Evolutionary conservation across 148 eudicot genomes (phyloP).

Genomic region (Chenopodium berlandieri): DNA sequence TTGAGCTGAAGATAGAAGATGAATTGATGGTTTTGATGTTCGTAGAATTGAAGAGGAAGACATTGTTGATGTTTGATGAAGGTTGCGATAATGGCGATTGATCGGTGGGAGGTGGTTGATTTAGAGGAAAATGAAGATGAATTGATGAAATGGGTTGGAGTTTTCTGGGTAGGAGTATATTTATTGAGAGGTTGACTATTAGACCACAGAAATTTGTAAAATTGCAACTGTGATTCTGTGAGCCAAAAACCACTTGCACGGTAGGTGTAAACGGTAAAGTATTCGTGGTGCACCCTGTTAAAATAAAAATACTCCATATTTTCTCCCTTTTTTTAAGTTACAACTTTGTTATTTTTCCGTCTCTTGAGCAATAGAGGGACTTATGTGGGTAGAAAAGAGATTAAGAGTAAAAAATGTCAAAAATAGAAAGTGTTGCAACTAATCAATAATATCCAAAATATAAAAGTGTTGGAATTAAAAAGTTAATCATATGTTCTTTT

Average conservation of each 20-base stretch:
- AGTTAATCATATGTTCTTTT: too few species aligned
- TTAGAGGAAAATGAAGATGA: not conserved
- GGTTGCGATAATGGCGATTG: conserved; percentile 1
- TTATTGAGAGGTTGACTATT: not conserved
- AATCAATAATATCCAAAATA: too few species aligned
- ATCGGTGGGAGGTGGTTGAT: not conserved
- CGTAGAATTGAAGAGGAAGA: conserved; percentile 23
- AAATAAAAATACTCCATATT: too few species aligned
- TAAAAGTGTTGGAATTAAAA: too few species aligned
- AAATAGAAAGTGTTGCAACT: too few species aligned
- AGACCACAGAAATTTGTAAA: conserved; percentile 3
- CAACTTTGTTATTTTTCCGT: too few species aligned
- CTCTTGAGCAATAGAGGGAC: too few species aligned
- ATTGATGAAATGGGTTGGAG: not conserved
- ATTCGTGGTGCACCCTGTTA: too few species aligned
- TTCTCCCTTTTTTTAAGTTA: too few species aligned
- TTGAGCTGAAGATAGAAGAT: conserved; percentile 9
- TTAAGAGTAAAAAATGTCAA: too few species aligned
- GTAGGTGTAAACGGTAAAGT: too few species aligned
- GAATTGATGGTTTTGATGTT: conserved; percentile 23
- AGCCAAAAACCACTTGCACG: not conserved
- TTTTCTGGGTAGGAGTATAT: not conserved
- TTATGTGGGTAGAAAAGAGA: too few species aligned
- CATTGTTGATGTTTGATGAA: not conserved
- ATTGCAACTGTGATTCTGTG: not conserved